Base-by-base conservation (phyloP, 345 rosid species). In the Brassica rapa region DNA sequence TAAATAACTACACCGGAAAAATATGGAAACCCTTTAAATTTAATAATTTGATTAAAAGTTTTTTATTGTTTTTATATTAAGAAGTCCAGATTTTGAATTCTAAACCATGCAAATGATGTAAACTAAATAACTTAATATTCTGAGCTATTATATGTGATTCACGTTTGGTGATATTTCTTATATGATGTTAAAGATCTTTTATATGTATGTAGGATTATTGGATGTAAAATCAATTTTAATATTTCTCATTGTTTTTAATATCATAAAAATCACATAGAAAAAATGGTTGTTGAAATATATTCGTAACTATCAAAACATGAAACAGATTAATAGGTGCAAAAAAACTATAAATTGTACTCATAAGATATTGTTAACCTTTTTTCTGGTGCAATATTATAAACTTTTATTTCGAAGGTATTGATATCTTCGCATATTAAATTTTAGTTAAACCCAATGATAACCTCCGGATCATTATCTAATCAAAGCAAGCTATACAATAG, bases 201-300 rank as follows among this genome's bases (percentile, higher is more conserved):
- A 9, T 37, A 37, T 8, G 43, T 2, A 37, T 8, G 43, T 37
- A 37, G 2, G 8, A 41, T 41, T 41, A 41, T 41, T 14, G 51
- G 4, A 14, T 41, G 4, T 41, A 41, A 41, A 37, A 3, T 41
- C 5, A 11, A 10, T 41, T 41, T 4, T 41, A 1, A 41, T 41
- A 41, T 9, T 11, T 11, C 3, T 11, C 4, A 41, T 11, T 0
- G n/a, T 10, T 41, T 41, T 1, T 11, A 41, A 11, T 0, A 41
- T 41, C 30, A 27, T 2, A 11, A 49, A 5, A 49, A 49, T 4
- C 4, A 4, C 8, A 51, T 7, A n/a, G 15, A 19, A 51, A 51
- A 51, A 16, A 53, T 8, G 0, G 43, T 23, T 39, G 67, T 39
- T 66, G 60, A 66, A 70, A 67, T 37, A 57, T 75, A 75, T 11